Evolutionary conservation across 106 monocot genomes (phyloP).

Genomic region (Agapanthus africanus): DNA sequence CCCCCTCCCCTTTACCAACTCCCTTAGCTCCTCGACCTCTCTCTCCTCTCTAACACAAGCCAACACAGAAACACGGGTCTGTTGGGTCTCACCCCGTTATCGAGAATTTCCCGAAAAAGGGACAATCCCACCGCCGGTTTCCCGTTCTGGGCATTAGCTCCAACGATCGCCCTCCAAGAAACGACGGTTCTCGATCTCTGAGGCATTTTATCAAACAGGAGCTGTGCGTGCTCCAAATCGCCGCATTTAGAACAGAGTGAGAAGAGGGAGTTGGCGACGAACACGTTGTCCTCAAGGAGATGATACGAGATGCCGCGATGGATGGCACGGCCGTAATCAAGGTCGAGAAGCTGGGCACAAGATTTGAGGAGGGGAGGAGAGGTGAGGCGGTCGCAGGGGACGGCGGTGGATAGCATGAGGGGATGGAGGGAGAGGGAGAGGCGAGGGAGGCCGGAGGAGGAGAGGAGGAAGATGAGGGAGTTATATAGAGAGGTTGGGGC

Average conservation of each 20-base stretch:
- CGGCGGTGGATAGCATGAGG: constrained; percentile 18
- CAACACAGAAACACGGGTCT: constrained; percentile 46
- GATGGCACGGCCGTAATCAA: constrained; percentile 12
- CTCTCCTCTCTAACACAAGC: constrained; percentile 13
- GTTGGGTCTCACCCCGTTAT: constrained; percentile 17
- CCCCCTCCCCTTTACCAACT: constrained; percentile 18
- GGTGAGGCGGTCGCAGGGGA: constrained; percentile 34
- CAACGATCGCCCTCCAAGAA: constrained; percentile 35
- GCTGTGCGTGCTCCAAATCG: constrained; percentile 2
- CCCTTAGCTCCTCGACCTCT: constrained; percentile 32
- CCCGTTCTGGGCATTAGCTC: constrained; percentile 20
- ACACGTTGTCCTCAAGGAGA: constrained; percentile 5
- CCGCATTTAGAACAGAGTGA: constrained; percentile 36
- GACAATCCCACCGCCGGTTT: constrained; percentile 6
- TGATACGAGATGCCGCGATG: constrained; percentile 10
- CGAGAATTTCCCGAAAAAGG: constrained; percentile 25
- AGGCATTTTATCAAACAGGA: constrained; percentile 32
- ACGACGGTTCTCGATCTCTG: constrained; percentile 18
- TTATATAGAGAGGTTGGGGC: not conserved
- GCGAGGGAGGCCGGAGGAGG: not conserved
- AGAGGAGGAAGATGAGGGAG: constrained; percentile 1
- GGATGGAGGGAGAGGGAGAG: constrained; percentile 20
- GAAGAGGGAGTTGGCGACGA: constrained; percentile 39
- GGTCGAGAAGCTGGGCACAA: constrained; percentile 23
- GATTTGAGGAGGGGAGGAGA: constrained; percentile 49